phyloP scores from a whole-genome alignment of 345 rosid genomes.

The Triadica sebifera region DNA sequence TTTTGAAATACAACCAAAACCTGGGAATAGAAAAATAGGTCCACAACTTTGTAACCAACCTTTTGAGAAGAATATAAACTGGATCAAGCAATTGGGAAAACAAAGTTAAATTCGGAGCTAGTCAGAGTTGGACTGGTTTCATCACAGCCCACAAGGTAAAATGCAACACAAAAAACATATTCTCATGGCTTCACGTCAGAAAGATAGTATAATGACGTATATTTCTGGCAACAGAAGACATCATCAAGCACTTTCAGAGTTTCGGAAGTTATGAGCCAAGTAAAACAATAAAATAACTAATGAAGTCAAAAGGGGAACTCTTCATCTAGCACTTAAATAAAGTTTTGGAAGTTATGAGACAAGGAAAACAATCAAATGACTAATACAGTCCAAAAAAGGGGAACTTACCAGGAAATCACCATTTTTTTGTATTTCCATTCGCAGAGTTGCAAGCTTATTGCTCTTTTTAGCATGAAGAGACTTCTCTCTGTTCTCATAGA shows the following conservation, averaged over 20 bases:
- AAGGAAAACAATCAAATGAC: background rate
- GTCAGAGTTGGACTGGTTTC: background rate
- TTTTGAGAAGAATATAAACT: background rate
- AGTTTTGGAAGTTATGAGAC: background rate
- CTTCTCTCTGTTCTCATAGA: constrained; percentile 64
- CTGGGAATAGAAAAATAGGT: too few species aligned
- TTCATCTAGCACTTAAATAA: background rate
- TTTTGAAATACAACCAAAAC: too few species aligned
- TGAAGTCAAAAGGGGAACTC: background rate
- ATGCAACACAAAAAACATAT: background rate
- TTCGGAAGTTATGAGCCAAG: too few species aligned
- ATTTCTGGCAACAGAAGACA: too few species aligned
- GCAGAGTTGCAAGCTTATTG: constrained; percentile 41
- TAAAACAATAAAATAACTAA: too few species aligned
- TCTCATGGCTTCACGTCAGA: background rate
- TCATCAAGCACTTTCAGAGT: too few species aligned
- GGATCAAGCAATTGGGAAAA: background rate
- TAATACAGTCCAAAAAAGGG: background rate
- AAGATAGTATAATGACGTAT: background rate
- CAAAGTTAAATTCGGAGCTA: background rate
- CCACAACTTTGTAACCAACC: too few species aligned
- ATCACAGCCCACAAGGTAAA: background rate
- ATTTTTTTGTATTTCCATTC: constrained; percentile 36
- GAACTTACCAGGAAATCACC: constrained; percentile 45
- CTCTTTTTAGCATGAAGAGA: constrained; percentile 36